Evolutionary conservation across 306 rosid genomes (phyloP).

Genomic region (Fragaria ananassa): DNA sequence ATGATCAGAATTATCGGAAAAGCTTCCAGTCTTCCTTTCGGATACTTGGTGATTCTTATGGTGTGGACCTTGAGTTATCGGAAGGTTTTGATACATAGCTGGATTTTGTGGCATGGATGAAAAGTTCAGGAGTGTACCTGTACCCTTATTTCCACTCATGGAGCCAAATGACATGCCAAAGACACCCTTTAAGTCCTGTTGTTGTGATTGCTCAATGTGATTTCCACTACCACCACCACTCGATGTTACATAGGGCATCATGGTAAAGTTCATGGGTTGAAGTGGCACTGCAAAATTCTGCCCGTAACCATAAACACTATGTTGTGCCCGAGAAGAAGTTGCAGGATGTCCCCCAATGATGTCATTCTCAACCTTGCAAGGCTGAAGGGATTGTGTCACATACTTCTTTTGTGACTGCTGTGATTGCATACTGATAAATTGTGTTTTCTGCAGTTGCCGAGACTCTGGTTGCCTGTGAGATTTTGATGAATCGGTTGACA

Average conservation of each 20-base stretch:
- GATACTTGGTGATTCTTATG: slow-evolving; percentile 41
- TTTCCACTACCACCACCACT: slow-evolving; percentile 41
- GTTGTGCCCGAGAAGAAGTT: slow-evolving; percentile 43
- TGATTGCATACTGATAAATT: slow-evolving; percentile 35
- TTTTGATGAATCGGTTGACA: slow-evolving; percentile 35
- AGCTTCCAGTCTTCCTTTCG: slow-evolving; percentile 42
- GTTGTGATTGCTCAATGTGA: slow-evolving; percentile 44
- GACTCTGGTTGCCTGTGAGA: slow-evolving; percentile 46
- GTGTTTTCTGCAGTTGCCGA: slow-evolving; percentile 32
- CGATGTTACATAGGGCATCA: slow-evolving; percentile 47
- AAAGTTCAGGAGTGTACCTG: slow-evolving; percentile 32
- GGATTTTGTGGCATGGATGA: slow-evolving; percentile 24
- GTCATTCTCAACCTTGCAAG: slow-evolving; percentile 42
- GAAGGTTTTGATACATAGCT: slow-evolving; percentile 46
- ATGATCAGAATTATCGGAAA: slow-evolving; percentile 32
- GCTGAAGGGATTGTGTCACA: slow-evolving; percentile 28
- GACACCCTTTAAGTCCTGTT: slow-evolving; percentile 44
- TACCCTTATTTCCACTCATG: slow-evolving; percentile 16
- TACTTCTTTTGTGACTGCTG: slow-evolving; percentile 49
- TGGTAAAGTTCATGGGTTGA: slow-evolving; percentile 54
- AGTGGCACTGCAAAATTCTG: slow-evolving; percentile 53
- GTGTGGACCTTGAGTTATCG: slow-evolving; percentile 42
- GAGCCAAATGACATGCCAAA: slow-evolving; percentile 58
- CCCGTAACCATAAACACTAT: slow-evolving; percentile 41
- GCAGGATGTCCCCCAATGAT: slow-evolving; percentile 30